Base-by-base conservation (phyloP, 1,284 basidiomycete species). In the Puccinia horiana region DNA sequence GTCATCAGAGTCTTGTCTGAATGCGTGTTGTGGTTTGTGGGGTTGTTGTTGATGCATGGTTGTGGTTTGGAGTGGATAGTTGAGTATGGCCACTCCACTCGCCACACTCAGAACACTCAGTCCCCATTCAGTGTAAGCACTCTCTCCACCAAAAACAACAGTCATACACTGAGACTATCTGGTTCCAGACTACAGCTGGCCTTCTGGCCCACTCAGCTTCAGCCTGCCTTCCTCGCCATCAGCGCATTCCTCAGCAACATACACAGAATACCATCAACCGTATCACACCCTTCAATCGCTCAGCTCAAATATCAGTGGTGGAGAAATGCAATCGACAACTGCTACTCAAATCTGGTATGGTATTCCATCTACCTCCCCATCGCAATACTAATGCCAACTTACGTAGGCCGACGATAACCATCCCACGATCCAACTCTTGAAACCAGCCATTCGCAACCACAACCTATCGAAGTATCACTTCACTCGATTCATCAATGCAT, bases 401-500 rank as follows among this genome's bases (percentile, higher is more conserved):
- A n/a, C n/a, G n/a, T n/a, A 61, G 29, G 58, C n/a, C 9, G 18
- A 9, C n/a, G 11, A 58, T 11, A 72, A 79, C 42, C 77, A 79
- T 70, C 77, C 77, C 1, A 29, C 72, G 6, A 70, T 79, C n/a
- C 32, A 44, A n/a, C 35, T 29, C 32, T 29, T 79, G 12, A 47
- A 58, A 14, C 47, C 47, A 8, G 20, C 44, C 20, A 79, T 79
- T 49, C 11, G 37, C 9, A 18, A n/a, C 12, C 77, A 79, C 32
- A 79, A 72, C 12, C 42, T 79, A 44, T 44, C 77, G 20, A 79
- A 79, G 42, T 79, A 79, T 32, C 47, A 70, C 47, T 79, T 79
- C 40, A 54, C 35, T 40, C 23, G 77, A 23, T 29, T 79, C 18
- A 79, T 79, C 40, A 69, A 79, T 32, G 65, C 29, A 8, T 32